Base-by-base conservation (phyloP, 225 moss, liverwort and hornwort species). In the Sphagnum contortum region DNA sequence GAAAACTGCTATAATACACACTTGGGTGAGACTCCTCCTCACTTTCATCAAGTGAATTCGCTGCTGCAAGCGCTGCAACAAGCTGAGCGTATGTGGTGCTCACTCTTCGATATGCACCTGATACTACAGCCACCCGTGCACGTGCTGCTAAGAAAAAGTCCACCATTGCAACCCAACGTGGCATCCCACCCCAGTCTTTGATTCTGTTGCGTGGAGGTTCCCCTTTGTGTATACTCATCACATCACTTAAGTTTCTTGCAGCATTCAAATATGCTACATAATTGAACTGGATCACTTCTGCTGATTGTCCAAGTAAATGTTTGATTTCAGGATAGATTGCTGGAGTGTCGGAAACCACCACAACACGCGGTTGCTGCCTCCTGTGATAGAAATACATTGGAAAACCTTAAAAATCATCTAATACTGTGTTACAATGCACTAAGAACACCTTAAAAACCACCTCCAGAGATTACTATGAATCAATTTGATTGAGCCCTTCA, bases 121-220 rank as follows among this genome's bases (percentile, higher is more conserved):
- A 71, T 10, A 76, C 67, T 5, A 76, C 70, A 3, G 71, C 75
- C 58, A 62, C 54, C 57, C 12, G 66, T 12, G 71, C 70, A n/a
- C 71, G 66, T 48, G 75, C 70, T 48, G 75, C 75, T 44, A 76
- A 52, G 71, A 67, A 76, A 51, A 76, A 71, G 11, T 76, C 75
- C 48, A 77, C 77, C 72, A 91, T 74, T 45, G 91, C 88, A 49
- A 91, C 91, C 91, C 91, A 91, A 10, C 91, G 79, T 29, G 91
- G 91, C 79, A 86, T 81, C 44, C 72, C 76, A 45, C 91, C 91
- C 91, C 86, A 88, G 73, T 91, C 91, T 61, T 66, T 77, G 10
- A 60, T 46, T 11, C 88, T 76, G 6, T 77, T 77, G 65, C 70
- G 72, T n/a, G 73, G 75, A 14, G 88, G 86, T 45, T 82, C 68